These are phyloP conservation scores for Trypethelium eluteriae DNA, from an alignment of 495 filamentous ascomycete genomes.

Conservation along the genomic window DNA sequence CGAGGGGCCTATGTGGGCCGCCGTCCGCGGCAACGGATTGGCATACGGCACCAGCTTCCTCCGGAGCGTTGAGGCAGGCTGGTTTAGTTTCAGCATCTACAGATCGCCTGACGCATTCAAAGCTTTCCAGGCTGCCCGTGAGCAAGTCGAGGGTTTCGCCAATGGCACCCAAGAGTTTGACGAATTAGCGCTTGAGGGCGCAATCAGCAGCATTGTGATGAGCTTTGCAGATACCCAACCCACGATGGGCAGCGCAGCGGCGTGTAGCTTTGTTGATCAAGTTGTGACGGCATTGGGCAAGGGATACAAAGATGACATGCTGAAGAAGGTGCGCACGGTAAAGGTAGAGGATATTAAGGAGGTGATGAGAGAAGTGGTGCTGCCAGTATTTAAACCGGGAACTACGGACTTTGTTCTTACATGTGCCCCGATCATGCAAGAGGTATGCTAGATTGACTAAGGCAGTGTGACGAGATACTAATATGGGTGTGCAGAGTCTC, in stretches of 20 bases:
- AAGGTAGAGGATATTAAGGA: slow-evolving; percentile 67
- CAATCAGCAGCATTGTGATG: slow-evolving; percentile 80
- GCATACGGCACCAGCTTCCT: slow-evolving; percentile 79
- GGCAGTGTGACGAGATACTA: slow-evolving; percentile 1
- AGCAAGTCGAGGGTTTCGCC: slow-evolving; percentile 64
- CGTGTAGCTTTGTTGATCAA: slow-evolving; percentile 70
- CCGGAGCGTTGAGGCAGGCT: slow-evolving; percentile 67
- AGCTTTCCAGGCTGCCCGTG: slow-evolving; percentile 68
- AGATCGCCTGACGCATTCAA: slow-evolving; percentile 83
- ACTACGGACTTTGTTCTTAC: slow-evolving; percentile 79
- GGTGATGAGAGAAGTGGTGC: slow-evolving; percentile 63
- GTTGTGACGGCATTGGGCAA: slow-evolving; percentile 70
- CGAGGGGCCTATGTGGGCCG: slow-evolving; percentile 89
- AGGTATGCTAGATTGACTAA: slow-evolving; percentile 48
- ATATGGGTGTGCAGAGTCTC: slow-evolving; percentile 48
- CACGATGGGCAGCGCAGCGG: slow-evolving; percentile 70
- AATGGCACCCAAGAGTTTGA: slow-evolving; percentile 59
- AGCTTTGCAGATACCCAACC: slow-evolving; percentile 77
- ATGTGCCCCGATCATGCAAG: slow-evolving; percentile 75
- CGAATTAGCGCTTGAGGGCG: slow-evolving; percentile 75
- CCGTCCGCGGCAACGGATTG: slow-evolving; percentile 82
- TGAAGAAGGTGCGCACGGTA: slow-evolving; percentile 68
- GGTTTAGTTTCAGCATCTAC: slow-evolving; percentile 74
- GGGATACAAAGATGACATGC: slow-evolving; percentile 67
- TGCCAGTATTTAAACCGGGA: slow-evolving; percentile 69